Conservation (phyloP, 768 basidiomycete species). For the Galerina marginata region DNA sequence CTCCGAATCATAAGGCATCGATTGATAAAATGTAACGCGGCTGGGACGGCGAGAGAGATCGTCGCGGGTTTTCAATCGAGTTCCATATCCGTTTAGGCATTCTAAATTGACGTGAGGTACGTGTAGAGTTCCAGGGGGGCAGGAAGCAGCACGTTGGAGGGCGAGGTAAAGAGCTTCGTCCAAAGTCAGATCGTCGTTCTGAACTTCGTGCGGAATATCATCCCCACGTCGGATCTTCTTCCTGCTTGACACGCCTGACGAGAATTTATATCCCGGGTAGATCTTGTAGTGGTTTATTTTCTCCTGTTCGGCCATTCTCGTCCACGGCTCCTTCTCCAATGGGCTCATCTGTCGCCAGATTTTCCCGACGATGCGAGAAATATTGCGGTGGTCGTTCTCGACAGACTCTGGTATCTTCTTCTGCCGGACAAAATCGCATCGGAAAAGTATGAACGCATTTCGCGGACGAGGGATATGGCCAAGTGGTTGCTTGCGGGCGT, state of each 20-base stretch:
- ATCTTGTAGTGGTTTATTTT: conserved; percentile 32
- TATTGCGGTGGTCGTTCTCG: conserved; percentile 70
- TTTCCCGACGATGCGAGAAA: conserved; percentile 68
- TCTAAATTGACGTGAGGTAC: conserved; percentile 16
- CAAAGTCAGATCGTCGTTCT: not conserved
- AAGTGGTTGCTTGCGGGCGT: conserved; percentile 50
- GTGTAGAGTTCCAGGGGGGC: conserved; percentile 19
- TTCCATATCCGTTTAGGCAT: conserved; percentile 3
- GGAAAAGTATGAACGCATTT: conserved; percentile 83
- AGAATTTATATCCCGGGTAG: conserved; percentile 15
- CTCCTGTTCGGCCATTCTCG: conserved; percentile 53
- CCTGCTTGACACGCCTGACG: conserved; percentile 3
- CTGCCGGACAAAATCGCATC: conserved; percentile 73
- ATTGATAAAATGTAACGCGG: conserved; percentile 21
- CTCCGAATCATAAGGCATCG: conserved; percentile 6
- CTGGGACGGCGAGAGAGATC: conserved; percentile 27
- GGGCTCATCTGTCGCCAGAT: conserved; percentile 66
- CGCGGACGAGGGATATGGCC: conserved; percentile 74
- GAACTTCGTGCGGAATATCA: not conserved
- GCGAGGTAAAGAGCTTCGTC: not conserved
- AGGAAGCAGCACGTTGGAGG: conserved; percentile 13
- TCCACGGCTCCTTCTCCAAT: conserved; percentile 53
- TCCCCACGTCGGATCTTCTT: conserved; percentile 16
- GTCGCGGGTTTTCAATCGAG: conserved; percentile 24
- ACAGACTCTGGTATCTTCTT: conserved; percentile 57